Base-by-base conservation (phyloP, 352 stramenopile genomes). In the Blastocystis sp. region DNA sequence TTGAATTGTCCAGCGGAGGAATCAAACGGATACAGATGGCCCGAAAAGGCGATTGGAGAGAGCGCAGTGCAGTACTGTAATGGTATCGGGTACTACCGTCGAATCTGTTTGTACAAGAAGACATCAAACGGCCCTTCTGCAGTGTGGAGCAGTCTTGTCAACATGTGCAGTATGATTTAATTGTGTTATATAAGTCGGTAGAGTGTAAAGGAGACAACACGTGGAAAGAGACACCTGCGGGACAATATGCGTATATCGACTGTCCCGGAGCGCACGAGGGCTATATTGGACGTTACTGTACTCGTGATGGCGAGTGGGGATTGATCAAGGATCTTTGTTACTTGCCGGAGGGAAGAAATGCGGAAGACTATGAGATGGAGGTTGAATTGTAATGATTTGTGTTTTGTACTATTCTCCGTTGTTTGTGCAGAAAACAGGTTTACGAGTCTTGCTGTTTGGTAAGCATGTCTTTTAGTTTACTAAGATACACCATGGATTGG, bases 271-370 rank as follows among this genome's bases (percentile, higher is more conserved):
- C 29, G 18, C 46, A 73, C 36, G 36, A 73, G 18, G 61, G 61
- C 18, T 73, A 73, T 73, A 73, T 73, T 53, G 61, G 61, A 36
- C 61, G 61, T 49, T 73, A 48, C 29, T 73, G 61, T 40, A 73
- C 61, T 24, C n/a, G n/a, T n/a, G 36, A 24, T 2, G 61, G 61
- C 24, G 61, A 73, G 6, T 73, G 61, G 61, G 61, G 61, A 53
- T 32, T 46, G n/a, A 73, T 40, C 1, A 73, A 73, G 32, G 61
- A 73, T 73, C 29, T 73, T 16, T 73, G 61, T 24, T 73, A 73
- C 29, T 29, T 73, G 3, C 61, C 61, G n/a, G 38, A 51, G 14
- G 61, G 61, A 51, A 18, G 36, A 73, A 51, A 46, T 9, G 38
- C 7, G 21, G 61, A 73, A 16, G 61, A 73, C 9, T 36, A 67